Evolutionary conservation across 257 asterid species (phyloP).

Genomic region (Asclepias syriaca): DNA sequence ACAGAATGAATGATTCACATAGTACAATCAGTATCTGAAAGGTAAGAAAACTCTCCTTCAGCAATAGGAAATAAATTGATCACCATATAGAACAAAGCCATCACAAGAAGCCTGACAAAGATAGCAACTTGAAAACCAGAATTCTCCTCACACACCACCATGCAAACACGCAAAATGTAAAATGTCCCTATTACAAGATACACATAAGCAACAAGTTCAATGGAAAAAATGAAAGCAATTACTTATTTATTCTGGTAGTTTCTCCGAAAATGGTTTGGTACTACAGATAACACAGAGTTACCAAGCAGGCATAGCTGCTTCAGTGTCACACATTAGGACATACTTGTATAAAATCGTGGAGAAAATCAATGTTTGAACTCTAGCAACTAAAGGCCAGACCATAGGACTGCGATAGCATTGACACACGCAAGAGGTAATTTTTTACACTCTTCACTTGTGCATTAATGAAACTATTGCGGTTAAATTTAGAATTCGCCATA

Average conservation of each 20-base stretch:
- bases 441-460: slow-evolving; percentile 1
- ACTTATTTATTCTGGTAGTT: neutral
- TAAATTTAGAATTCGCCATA: neutral
- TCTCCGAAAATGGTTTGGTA: neutral
- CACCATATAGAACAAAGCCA: neutral
- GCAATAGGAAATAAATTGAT: neutral
- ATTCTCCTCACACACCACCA: neutral
- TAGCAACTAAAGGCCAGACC: neutral
- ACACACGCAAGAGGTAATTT: neutral
- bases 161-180: neutral
- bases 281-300: neutral
- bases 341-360: neutral
- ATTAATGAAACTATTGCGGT: neutral
- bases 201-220: neutral
- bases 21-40: neutral
- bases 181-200: neutral
- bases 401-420: neutral
- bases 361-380: neutral
- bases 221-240: neutral
- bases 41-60: neutral
- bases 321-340: neutral
- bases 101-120: neutral
- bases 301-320: neutral
- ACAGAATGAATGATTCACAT: neutral
- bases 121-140: neutral